A percentile compares a stretch with the other conserved stretches of the same genome.
These are phyloP conservation scores for Solanum piurae DNA, from an alignment of 257 asterid genomes.

Conservation along the genomic window DNA sequence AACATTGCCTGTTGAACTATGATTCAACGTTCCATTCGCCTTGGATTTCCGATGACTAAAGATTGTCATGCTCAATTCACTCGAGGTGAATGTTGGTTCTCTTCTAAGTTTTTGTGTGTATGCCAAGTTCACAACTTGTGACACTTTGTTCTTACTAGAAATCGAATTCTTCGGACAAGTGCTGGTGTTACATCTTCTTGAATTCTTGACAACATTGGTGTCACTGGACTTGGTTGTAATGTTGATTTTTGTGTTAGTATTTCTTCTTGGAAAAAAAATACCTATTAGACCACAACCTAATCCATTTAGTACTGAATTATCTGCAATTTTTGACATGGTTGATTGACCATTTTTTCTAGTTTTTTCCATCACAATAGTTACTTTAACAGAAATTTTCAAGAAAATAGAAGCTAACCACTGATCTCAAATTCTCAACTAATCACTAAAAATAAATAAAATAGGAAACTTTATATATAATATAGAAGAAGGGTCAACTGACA, in stretches of 20 bases:
- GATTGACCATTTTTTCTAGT: neutral
- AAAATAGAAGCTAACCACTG: neutral
- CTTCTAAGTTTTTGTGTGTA: slow-evolving; percentile 19
- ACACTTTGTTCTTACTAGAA: slow-evolving; percentile 8
- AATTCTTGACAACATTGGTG: neutral
- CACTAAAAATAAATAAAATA: neutral
- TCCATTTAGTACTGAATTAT: slow-evolving; percentile 13
- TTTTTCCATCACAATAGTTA: neutral
- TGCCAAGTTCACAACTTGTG: slow-evolving; percentile 22
- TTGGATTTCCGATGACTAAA: slow-evolving; percentile 11
- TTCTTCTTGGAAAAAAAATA: slow-evolving; percentile 14
- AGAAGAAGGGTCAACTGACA: neutral
- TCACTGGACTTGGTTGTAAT: neutral
- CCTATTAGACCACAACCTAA: slow-evolving; percentile 47
- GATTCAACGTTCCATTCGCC: neutral
- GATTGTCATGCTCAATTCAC: slow-evolving; percentile 28
- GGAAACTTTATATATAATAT: neutral
- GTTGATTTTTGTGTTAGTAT: slow-evolving; percentile 13
- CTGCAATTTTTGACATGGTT: slow-evolving; percentile 24
- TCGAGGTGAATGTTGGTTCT: slow-evolving; percentile 23
- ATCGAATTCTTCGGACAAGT: neutral
- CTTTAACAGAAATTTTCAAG: neutral
- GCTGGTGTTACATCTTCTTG: neutral
- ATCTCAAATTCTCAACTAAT: neutral
- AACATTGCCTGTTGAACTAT: slow-evolving; percentile 29